Evolutionary conservation across 208 protist species (phyloP).

Genomic region (Acanthamoeba sp.): DNA sequence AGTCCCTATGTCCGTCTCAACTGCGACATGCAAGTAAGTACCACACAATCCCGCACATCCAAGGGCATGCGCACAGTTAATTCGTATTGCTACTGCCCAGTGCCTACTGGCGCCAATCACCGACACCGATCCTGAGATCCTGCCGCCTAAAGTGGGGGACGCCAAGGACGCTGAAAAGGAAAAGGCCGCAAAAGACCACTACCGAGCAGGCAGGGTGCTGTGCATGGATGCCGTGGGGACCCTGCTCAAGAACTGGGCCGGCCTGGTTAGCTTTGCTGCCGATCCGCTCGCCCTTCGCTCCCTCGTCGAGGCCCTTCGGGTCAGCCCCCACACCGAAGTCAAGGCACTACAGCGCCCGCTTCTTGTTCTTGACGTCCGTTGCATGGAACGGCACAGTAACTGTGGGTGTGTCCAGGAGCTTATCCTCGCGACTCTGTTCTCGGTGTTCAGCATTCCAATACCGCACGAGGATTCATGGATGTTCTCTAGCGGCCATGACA

Average conservation of each 20-base stretch:
- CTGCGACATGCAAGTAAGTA: background rate
- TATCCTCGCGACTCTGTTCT: conserved; percentile 77
- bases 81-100: background rate
- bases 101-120: conserved; percentile 17
- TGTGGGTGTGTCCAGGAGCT: background rate
- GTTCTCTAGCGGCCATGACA: conserved; percentile 68
- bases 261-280: conserved; percentile 75
- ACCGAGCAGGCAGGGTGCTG: background rate
- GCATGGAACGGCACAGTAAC: too few relatives aligned
- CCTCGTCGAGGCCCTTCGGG: conserved; percentile 77
- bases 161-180: conserved; percentile 1
- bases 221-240: conserved; percentile 73
- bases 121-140: background rate
- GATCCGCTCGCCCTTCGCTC: conserved; percentile 78
- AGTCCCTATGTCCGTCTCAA: background rate
- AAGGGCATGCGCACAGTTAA: too few relatives aligned
- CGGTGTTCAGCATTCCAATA: conserved; percentile 76
- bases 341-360: conserved; percentile 52
- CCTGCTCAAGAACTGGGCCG: conserved; percentile 80
- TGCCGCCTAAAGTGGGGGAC: background rate
- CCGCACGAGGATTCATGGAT: conserved; percentile 61
- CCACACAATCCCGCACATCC: background rate
- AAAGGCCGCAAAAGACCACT: background rate
- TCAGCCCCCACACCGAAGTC: conserved; percentile 76
- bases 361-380: background rate